Conservation (phyloP, 305 asterid genomes). For the Fraxinus sp. region DNA sequence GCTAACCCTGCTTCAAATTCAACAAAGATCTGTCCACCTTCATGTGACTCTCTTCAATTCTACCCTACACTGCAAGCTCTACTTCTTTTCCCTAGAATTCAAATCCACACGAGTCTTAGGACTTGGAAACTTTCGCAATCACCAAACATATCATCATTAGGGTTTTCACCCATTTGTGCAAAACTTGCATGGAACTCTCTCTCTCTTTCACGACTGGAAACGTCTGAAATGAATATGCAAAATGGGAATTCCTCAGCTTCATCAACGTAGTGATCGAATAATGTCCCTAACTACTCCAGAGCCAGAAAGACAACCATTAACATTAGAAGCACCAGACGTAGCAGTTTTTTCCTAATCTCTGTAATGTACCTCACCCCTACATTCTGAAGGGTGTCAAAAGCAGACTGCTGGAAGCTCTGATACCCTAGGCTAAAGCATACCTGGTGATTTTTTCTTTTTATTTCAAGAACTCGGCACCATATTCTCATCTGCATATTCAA, state of each 20-base stretch:
- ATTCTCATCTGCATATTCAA: slow-evolving; percentile 65
- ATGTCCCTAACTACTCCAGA: slow-evolving; percentile 65
- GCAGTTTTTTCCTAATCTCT: slow-evolving; percentile 57
- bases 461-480: slow-evolving; percentile 37
- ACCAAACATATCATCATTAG: slow-evolving; percentile 54
- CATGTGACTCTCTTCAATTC: slow-evolving; percentile 32
- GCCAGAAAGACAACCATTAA: slow-evolving; percentile 47
- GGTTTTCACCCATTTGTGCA: slow-evolving; percentile 43
- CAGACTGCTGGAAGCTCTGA: slow-evolving; percentile 69
- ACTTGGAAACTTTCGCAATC: slow-evolving; percentile 59
- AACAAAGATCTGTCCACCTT: slow-evolving; percentile 35
- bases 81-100: slow-evolving; percentile 20
- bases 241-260: slow-evolving; percentile 66
- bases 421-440: slow-evolving; percentile 72
- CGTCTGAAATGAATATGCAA: slow-evolving; percentile 46
- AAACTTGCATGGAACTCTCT: slow-evolving; percentile 36
- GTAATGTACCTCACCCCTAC: slow-evolving; percentile 59
- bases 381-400: slow-evolving; percentile 60
- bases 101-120: slow-evolving; percentile 32
- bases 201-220: slow-evolving; percentile 60
- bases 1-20: slow-evolving; percentile 38
- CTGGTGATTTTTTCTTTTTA: slow-evolving; percentile 55
- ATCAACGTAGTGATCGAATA: slow-evolving; percentile 38
- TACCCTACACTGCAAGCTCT: slow-evolving; percentile 26
- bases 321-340: slow-evolving; percentile 53